Percentiles rank a stretch among this genome's conserved stretches.
These are phyloP conservation scores for Stromatinia cepivora DNA, from an alignment of 2,329 filamentous ascomycete genomes.

Conservation along the genomic window DNA sequence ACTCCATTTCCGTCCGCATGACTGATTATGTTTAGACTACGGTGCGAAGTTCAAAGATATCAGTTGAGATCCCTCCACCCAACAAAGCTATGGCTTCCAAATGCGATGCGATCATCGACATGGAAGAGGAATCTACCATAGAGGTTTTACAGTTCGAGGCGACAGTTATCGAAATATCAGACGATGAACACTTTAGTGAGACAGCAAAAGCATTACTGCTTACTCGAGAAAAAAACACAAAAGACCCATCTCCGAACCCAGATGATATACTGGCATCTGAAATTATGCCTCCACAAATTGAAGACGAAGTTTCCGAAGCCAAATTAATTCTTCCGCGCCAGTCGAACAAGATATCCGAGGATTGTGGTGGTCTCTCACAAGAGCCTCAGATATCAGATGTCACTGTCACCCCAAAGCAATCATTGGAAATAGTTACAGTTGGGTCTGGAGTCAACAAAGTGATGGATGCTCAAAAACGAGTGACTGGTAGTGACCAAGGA, in stretches of 20 bases:
- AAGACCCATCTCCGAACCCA: not conserved
- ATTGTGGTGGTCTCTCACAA: not conserved
- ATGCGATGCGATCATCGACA: not conserved
- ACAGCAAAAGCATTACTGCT: not conserved
- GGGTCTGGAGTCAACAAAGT: too few species aligned
- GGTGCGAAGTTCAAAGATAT: not conserved
- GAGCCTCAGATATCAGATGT: not conserved
- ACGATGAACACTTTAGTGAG: not conserved
- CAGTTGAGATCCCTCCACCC: not conserved
- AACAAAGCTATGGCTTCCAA: not conserved
- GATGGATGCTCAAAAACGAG: not conserved
- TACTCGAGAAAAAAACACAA: not conserved
- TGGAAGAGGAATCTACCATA: constrained; percentile 10
- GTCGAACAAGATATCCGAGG: not conserved
- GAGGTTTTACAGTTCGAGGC: not conserved
- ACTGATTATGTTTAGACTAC: not conserved
- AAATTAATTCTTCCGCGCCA: not conserved
- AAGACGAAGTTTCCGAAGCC: not conserved
- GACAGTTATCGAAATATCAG: not conserved
- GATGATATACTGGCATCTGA: not conserved
- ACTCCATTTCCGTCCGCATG: not conserved
- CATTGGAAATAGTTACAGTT: not conserved
- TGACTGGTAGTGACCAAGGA: not conserved
- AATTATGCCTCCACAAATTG: not conserved
- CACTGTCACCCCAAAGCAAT: not conserved